phyloP scores from a whole-genome alignment of 140 eudicot genomes.

The Erigeron philadelphicus region DNA sequence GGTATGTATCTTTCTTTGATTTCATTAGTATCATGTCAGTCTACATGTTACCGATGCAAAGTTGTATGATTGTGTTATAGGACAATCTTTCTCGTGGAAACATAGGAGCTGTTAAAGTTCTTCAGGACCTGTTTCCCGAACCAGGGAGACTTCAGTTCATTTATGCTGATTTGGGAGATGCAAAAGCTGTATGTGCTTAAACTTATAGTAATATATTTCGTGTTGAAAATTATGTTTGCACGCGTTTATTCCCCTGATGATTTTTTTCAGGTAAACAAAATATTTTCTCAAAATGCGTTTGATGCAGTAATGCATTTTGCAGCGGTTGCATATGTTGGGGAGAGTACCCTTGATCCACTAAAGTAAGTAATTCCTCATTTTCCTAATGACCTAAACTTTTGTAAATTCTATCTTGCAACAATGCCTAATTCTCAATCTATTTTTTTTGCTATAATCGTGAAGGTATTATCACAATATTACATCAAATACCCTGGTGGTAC shows the following conservation, averaged over 20 bases:
- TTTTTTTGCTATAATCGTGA: conserved; percentile 7
- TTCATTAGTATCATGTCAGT: neutral
- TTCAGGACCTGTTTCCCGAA: conserved; percentile 63
- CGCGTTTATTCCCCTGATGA: conserved; percentile 24
- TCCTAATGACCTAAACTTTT: neutral
- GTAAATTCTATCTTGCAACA: neutral
- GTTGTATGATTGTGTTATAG: conserved; percentile 26
- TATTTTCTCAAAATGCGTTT: conserved; percentile 74
- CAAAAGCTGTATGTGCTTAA: conserved; percentile 47
- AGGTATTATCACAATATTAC: conserved; percentile 94
- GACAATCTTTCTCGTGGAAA: conserved; percentile 92
- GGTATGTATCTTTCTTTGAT: conserved; percentile 31
- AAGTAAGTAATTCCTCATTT: conserved; percentile 35
- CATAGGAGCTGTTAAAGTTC: conserved; percentile 74
- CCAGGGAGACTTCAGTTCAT: conserved; percentile 82
- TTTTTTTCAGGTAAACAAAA: conserved; percentile 52
- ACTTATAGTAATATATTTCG: neutral
- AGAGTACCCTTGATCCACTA: conserved; percentile 80
- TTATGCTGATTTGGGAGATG: conserved; percentile 78
- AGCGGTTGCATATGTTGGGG: conserved; percentile 93
- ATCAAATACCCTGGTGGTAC: conserved; percentile 57
- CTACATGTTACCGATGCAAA: neutral
- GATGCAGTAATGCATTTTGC: conserved; percentile 98
- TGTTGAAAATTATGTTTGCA: neutral
- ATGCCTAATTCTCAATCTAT: neutral